Evolutionary conservation across 164 flowering plant species (phyloP).

Genomic region (Dillenia suffruticosa): DNA sequence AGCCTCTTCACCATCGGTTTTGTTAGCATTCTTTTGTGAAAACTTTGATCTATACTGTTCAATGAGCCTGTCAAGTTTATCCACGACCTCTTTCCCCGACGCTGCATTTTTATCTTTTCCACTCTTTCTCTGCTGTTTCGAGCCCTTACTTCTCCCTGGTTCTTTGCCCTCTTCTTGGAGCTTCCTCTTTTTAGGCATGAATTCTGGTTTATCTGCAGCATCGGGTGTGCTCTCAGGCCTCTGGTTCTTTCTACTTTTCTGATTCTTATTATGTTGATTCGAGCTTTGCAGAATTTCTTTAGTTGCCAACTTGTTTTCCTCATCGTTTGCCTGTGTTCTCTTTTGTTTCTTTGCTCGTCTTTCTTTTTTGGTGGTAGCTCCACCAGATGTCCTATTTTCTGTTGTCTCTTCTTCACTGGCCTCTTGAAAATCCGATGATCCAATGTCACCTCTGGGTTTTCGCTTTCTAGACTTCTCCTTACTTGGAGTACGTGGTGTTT

Average conservation of each 20-base stretch:
- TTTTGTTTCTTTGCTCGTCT: conserved; percentile 36
- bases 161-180: conserved; percentile 16
- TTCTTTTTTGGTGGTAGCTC: conserved; percentile 8
- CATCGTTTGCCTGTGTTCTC: conserved; percentile 14
- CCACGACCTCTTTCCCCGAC: conserved; percentile 40
- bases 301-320: conserved; percentile 5
- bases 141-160: conserved; percentile 12
- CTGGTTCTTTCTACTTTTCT: conserved; percentile 9
- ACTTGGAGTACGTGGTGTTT: conserved; percentile 12
- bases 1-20: conserved; percentile 34
- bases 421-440: conserved; percentile 11
- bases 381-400: conserved; percentile 12
- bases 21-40: conserved; percentile 35
- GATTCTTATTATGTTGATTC: conserved; percentile 9
- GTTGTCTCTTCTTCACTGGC: conserved; percentile 11
- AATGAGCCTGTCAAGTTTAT: conserved; percentile 75
- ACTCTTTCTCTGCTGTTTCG: conserved; percentile 27
- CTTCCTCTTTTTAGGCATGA: conserved; percentile 41
- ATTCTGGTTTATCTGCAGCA: background rate
- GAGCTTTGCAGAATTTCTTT: conserved; percentile 12
- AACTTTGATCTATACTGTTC: conserved; percentile 69
- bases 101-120: conserved; percentile 23
- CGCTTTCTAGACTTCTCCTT: conserved; percentile 27
- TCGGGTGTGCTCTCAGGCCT: background rate
- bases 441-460: conserved; percentile 20